Evolutionary conservation across 345 rosid genomes (phyloP).

Genomic region (Firmiana major): DNA sequence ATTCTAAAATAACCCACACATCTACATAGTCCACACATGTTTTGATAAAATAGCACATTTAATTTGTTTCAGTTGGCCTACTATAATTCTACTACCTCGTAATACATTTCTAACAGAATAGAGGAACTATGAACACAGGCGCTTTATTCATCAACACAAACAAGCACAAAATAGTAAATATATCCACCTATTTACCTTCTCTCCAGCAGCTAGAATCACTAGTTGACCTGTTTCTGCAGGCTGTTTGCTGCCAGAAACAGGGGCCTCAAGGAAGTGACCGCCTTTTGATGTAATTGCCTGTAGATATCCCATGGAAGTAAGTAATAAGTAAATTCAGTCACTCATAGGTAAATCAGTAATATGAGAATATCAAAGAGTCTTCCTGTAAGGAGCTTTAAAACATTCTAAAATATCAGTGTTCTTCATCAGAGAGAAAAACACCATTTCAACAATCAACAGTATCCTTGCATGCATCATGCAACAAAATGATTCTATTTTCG

Average conservation of each 20-base stretch:
- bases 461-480: not conserved
- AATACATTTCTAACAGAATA: not conserved
- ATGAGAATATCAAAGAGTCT: not conserved
- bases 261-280: slow-evolving; percentile 83
- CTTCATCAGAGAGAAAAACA: not conserved
- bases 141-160: not conserved
- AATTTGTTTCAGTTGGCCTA: not conserved
- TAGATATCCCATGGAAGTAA: slow-evolving; percentile 11
- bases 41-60: not conserved
- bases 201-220: slow-evolving; percentile 91
- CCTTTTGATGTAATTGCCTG: slow-evolving; percentile 81
- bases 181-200: slow-evolving; percentile 48
- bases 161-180: not conserved
- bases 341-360: not conserved
- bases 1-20: not conserved
- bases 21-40: not conserved
- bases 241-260: slow-evolving; percentile 94
- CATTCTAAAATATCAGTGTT: not conserved
- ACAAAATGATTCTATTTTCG: not conserved
- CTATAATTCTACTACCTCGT: not conserved
- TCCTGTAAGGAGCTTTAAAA: not conserved
- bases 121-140: not conserved
- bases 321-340: slow-evolving; percentile 1
- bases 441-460: not conserved
- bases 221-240: slow-evolving; percentile 98